Percentiles rank a stretch among this genome's conserved stretches.
These are phyloP conservation scores for Leptographium lundbergii DNA, from an alignment of 2,329 filamentous ascomycete species.

Conservation along the genomic window DNA sequence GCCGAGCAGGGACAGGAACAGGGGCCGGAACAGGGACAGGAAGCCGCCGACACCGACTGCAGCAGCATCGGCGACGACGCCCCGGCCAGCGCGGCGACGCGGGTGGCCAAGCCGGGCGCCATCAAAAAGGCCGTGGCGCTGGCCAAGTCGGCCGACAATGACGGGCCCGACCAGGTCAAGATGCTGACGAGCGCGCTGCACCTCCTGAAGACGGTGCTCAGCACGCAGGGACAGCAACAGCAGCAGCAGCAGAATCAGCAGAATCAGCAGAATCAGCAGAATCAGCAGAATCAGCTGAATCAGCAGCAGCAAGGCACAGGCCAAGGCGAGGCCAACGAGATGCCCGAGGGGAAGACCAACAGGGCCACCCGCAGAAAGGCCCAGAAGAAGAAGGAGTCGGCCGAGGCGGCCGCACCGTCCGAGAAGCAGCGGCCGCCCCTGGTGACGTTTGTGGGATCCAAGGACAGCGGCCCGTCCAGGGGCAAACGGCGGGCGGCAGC, in stretches of 20 bases:
- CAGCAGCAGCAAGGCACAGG: not conserved
- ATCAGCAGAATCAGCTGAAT: too few relatives aligned
- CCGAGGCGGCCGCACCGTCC: not conserved
- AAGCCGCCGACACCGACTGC: not conserved
- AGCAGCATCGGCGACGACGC: not conserved
- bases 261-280: too few relatives aligned
- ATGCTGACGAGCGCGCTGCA: slow-evolving; percentile 24
- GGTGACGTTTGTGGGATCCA: too few relatives aligned
- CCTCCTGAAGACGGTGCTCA: slow-evolving; percentile 25
- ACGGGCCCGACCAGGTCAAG: slow-evolving; percentile 15
- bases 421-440: too few relatives aligned
- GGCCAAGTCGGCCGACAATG: not conserved
- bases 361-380: not conserved
- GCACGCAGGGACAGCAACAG: slow-evolving; percentile 13
- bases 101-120: too few relatives aligned
- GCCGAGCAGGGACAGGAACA: slow-evolving; percentile 2
- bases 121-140: not conserved
- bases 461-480: too few relatives aligned
- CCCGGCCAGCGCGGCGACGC: too few relatives aligned
- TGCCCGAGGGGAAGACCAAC: not conserved
- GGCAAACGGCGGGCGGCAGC: too few relatives aligned
- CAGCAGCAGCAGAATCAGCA: slow-evolving; percentile 9
- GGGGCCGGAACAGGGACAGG: slow-evolving; percentile 1
- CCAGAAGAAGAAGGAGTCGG: slow-evolving; percentile 1
- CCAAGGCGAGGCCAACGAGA: not conserved